These are phyloP conservation scores for Amanita muscaria DNA, from an alignment of 768 basidiomycete genomes.

Conservation along the genomic window DNA sequence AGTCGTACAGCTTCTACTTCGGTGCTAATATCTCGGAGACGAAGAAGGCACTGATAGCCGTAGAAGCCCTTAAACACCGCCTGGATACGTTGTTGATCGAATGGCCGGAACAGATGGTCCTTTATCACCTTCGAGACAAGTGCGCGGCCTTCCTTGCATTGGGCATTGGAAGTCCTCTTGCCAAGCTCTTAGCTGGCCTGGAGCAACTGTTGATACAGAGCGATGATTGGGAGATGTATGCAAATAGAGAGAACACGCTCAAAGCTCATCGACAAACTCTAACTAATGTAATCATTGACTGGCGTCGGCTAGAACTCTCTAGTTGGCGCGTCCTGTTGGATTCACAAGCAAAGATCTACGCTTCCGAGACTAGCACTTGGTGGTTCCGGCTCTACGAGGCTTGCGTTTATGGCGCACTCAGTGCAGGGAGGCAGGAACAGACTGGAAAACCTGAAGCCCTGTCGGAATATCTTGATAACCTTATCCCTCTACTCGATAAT, in stretches of 20 bases:
- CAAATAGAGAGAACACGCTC: conserved; percentile 86
- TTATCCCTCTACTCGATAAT: conserved; percentile 73
- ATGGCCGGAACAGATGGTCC: conserved; percentile 97
- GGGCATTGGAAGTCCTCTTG: conserved; percentile 61
- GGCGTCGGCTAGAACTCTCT: conserved; percentile 83
- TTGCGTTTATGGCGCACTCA: conserved; percentile 52
- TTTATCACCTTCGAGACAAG: conserved; percentile 72
- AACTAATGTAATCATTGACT: conserved; percentile 69
- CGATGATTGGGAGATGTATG: conserved; percentile 95
- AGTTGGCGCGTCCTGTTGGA: conserved; percentile 81
- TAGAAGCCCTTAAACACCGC: conserved; percentile 42
- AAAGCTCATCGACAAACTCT: conserved; percentile 55
- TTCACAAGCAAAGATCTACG: conserved; percentile 52
- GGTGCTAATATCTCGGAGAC: conserved; percentile 71
- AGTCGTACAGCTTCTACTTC: conserved; percentile 65
- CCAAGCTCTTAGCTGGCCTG: conserved; percentile 71
- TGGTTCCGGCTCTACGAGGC: conserved; percentile 90
- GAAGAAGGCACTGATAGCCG: conserved; percentile 44
- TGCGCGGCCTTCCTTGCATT: conserved; percentile 59
- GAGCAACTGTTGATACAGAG: conserved; percentile 82
- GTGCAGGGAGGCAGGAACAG: conserved; percentile 33
- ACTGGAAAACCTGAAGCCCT: conserved; percentile 24
- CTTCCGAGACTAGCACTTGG: conserved; percentile 48
- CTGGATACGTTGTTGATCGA: conserved; percentile 54
- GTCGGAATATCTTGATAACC: conserved; percentile 47